Percentiles rank a stretch among this genome's conserved stretches.
Evolutionary conservation across 1,284 basidiomycete genomes (phyloP).

Genomic region (Phlebopus sp.): DNA sequence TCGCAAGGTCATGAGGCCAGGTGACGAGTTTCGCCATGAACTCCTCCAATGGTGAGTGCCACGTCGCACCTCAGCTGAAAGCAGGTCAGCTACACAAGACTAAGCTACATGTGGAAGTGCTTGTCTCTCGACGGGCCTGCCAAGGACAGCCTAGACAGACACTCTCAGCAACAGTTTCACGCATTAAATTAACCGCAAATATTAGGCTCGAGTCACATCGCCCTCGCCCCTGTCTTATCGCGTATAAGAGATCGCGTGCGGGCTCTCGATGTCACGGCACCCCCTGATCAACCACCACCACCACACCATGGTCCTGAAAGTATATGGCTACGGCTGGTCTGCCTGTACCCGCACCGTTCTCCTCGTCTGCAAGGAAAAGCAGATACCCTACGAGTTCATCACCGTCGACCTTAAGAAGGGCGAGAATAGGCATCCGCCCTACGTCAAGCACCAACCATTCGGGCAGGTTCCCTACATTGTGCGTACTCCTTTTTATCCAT

Average conservation of each 20-base stretch:
- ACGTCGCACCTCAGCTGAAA: too few relatives aligned
- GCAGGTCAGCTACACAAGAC: too few relatives aligned
- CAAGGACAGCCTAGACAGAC: too few relatives aligned
- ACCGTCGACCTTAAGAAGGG: slow-evolving; percentile 30
- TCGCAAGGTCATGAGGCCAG: too few relatives aligned
- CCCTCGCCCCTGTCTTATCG: not conserved
- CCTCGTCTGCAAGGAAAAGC: slow-evolving; percentile 7
- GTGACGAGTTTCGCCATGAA: too few relatives aligned
- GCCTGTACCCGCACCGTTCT: slow-evolving; percentile 2
- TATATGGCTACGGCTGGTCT: not conserved
- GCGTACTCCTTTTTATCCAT: slow-evolving; percentile 7
- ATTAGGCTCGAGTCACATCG: too few relatives aligned
- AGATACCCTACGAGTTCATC: slow-evolving; percentile 34
- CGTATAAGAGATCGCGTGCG: not conserved
- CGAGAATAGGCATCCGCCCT: slow-evolving; percentile 35
- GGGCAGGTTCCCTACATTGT: slow-evolving; percentile 44
- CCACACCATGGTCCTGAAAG: slow-evolving; percentile 4
- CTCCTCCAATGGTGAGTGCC: too few relatives aligned
- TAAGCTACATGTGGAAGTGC: too few relatives aligned
- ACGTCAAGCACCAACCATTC: slow-evolving; percentile 41
- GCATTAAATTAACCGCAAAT: too few relatives aligned
- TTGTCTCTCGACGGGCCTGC: too few relatives aligned
- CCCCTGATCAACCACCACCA: slow-evolving; percentile 3
- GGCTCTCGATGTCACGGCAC: not conserved
- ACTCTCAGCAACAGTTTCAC: too few relatives aligned